These are phyloP conservation scores for Saccharum officinarum DNA, from an alignment of 176 grass and related monocot species.

Conservation along the genomic window DNA sequence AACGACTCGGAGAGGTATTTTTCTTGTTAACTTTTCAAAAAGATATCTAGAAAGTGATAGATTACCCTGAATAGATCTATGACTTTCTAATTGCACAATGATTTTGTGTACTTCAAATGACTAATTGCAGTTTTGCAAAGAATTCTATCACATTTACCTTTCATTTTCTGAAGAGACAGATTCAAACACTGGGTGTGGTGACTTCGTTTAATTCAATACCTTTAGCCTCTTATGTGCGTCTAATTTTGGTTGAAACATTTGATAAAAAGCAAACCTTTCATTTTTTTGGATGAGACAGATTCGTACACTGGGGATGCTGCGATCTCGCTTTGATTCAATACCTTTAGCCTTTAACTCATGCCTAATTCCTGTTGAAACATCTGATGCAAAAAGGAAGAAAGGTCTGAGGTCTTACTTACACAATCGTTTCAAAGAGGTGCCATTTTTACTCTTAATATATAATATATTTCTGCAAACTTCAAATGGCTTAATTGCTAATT, in stretches of 20 bases:
- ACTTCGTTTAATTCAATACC: slow-evolving; percentile 65
- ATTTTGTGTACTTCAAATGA: slow-evolving; percentile 25
- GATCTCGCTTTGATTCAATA: slow-evolving; percentile 87
- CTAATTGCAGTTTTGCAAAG: slow-evolving; percentile 24
- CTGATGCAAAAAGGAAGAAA: slow-evolving; percentile 62
- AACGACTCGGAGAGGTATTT: slow-evolving; percentile 91
- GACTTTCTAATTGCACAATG: neutral
- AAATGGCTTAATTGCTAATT: slow-evolving; percentile 30
- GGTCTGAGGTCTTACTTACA: slow-evolving; percentile 80
- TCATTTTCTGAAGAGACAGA: slow-evolving; percentile 48
- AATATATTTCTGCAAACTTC: slow-evolving; percentile 28
- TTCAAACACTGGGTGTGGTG: slow-evolving; percentile 61
- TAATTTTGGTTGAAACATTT: slow-evolving; percentile 57
- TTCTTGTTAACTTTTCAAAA: slow-evolving; percentile 4
- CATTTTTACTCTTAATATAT: slow-evolving; percentile 6
- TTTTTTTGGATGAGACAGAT: slow-evolving; percentile 67
- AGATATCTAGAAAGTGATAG: slow-evolving; percentile 14
- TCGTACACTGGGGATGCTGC: slow-evolving; percentile 81
- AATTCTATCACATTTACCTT: slow-evolving; percentile 14
- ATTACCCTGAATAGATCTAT: slow-evolving; percentile 8
- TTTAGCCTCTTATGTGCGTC: slow-evolving; percentile 49
- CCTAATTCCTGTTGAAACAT: slow-evolving; percentile 74
- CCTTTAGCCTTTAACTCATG: slow-evolving; percentile 68
- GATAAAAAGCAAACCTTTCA: slow-evolving; percentile 39
- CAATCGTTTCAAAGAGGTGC: slow-evolving; percentile 65